phyloP scores from a whole-genome alignment of 306 rosid species.

The Rosa chinensis region DNA sequence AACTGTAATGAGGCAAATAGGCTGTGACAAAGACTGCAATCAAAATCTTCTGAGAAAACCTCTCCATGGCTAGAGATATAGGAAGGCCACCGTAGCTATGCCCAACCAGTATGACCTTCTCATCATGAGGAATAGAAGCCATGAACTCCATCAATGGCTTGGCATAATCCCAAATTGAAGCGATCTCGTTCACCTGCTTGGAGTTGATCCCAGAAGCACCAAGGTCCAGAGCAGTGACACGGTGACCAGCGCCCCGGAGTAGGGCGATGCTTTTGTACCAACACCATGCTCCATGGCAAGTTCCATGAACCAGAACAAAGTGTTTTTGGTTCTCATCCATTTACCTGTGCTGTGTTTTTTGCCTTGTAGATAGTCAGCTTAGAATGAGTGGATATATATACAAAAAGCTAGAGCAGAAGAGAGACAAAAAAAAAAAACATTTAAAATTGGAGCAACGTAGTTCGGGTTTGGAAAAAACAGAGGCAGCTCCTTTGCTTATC shows the following conservation, averaged over 20 bases:
- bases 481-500: no score
- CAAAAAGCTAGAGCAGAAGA: background rate
- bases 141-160: conserved; percentile 43
- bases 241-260: conserved; percentile 36
- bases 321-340: conserved; percentile 17
- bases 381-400: background rate
- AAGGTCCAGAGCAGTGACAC: conserved; percentile 44
- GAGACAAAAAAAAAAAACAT: no score
- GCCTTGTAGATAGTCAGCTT: background rate
- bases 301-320: conserved; percentile 53
- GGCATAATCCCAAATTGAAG: conserved; percentile 33
- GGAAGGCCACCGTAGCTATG: conserved; percentile 52
- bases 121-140: conserved; percentile 27
- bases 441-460: no score
- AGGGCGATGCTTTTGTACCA: conserved; percentile 44
- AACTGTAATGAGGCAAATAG: conserved; percentile 25
- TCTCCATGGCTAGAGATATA: conserved; percentile 51
- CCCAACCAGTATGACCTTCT: conserved; percentile 45
- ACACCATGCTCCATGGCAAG: conserved; percentile 58
- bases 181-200: conserved; percentile 37
- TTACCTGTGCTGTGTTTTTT: background rate
- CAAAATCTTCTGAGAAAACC: conserved; percentile 37
- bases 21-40: conserved; percentile 49
- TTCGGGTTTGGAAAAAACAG: no score
- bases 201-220: conserved; percentile 43